These are phyloP conservation scores for Lophium mytilinum DNA, from an alignment of 495 filamentous ascomycete genomes.

Conservation along the genomic window DNA sequence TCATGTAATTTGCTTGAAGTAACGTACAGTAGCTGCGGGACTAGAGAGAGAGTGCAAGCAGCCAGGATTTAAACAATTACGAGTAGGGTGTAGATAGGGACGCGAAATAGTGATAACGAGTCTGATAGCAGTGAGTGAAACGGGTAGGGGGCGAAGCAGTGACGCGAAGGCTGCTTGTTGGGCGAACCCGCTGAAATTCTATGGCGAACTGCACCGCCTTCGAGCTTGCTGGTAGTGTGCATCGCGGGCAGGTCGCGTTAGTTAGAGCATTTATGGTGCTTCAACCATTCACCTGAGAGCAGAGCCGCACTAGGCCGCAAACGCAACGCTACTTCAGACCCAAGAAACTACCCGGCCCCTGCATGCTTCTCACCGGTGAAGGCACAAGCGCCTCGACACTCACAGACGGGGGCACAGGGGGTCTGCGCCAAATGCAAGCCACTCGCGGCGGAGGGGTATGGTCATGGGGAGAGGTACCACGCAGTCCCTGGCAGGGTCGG, in stretches of 20 bases:
- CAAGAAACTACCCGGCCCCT: not conserved
- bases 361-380: not conserved
- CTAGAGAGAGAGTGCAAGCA: not conserved
- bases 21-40: not conserved
- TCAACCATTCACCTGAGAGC: not conserved
- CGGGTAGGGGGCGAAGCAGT: constrained; percentile 23
- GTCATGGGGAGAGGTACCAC: constrained; percentile 17
- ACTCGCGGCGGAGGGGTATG: constrained; percentile 5
- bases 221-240: constrained; percentile 7
- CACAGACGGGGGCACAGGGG: constrained; percentile 12
- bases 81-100: not conserved
- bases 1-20: not conserved
- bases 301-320: constrained; percentile 19
- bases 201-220: constrained; percentile 19
- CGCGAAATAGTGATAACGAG: not conserved
- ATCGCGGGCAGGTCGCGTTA: constrained; percentile 2
- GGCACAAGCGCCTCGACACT: constrained; percentile 5
- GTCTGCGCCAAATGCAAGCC: not conserved
- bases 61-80: not conserved
- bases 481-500: not conserved
- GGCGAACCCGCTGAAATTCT: constrained; percentile 6
- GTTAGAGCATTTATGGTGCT: constrained; percentile 16
- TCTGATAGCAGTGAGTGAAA: constrained; percentile 1
- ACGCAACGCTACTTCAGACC: not conserved
- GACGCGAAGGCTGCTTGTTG: not conserved